Percentiles rank a stretch among this genome's conserved stretches.
Conservation (phyloP, 148 eudicot genomes). For the Euryodendron excelsum region DNA sequence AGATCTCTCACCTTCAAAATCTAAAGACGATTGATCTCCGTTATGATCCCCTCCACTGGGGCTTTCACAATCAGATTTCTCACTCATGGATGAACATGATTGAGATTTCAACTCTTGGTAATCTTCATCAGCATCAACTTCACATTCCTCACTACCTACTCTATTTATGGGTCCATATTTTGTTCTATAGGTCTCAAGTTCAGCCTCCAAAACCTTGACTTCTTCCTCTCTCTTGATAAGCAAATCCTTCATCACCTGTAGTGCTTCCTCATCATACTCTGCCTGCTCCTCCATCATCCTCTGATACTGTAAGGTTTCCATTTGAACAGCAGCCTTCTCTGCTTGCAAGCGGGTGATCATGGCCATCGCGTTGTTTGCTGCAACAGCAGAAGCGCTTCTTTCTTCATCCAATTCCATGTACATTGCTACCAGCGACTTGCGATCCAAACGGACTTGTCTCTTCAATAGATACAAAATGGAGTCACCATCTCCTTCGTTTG, state of each 20-base stretch:
- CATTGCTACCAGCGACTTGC: conserved; percentile 59
- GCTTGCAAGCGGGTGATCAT: conserved; percentile 95
- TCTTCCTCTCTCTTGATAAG: conserved; percentile 66
- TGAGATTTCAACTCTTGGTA: conserved; percentile 54
- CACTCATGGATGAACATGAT: conserved; percentile 49
- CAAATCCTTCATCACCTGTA: conserved; percentile 48
- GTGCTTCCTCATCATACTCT: conserved; percentile 56
- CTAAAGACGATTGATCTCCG: conserved; percentile 32
- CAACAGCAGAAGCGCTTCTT: conserved; percentile 91
- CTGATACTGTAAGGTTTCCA: conserved; percentile 96
- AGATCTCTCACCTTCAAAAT: conserved; percentile 52
- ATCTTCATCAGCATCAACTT: conserved; percentile 43
- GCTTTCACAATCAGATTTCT: conserved; percentile 52
- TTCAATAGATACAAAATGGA: conserved; percentile 47
- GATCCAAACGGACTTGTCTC: conserved; percentile 59
- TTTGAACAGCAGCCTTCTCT: conserved; percentile 89
- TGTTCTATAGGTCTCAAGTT: conserved; percentile 61
- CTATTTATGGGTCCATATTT: conserved; percentile 48
- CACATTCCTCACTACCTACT: conserved; percentile 31
- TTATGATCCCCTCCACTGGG: conserved; percentile 36
- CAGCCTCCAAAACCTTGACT: conserved; percentile 56
- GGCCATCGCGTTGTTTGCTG: conserved; percentile 99
- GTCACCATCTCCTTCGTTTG: conserved; percentile 48
- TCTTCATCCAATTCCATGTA: conserved; percentile 93
- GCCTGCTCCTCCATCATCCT: conserved; percentile 99